Evolutionary conservation across 495 filamentous ascomycete species (phyloP).

Genomic region (Terfezia claveryi): DNA sequence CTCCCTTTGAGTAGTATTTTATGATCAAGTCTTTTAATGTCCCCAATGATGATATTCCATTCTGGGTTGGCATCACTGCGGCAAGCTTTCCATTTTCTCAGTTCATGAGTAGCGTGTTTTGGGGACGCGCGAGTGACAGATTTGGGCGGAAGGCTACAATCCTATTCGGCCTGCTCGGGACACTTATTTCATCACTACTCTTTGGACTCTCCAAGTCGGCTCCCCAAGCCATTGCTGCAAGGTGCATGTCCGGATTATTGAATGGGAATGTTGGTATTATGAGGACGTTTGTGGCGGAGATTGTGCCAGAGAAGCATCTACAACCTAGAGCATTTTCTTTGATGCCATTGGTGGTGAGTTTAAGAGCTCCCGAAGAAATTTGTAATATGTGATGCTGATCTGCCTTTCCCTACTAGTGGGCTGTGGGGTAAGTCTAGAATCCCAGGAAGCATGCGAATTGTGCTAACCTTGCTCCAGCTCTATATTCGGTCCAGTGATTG

Average conservation of each 20-base stretch:
- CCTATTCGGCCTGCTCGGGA: constrained; percentile 56
- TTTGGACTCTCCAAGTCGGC: constrained; percentile 68
- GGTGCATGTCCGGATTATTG: constrained; percentile 54
- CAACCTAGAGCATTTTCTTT: constrained; percentile 58
- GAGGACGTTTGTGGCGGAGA: constrained; percentile 59
- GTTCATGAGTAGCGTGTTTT: constrained; percentile 60
- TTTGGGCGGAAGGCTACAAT: constrained; percentile 70
- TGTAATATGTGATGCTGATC: too few species aligned
- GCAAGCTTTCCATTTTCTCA: constrained; percentile 67
- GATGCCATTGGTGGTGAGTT: constrained; percentile 43
- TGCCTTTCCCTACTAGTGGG: constrained; percentile 20
- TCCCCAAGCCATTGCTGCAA: constrained; percentile 51
- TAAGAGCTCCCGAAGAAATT: neutral
- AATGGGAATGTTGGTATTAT: constrained; percentile 73
- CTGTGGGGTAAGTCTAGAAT: constrained; percentile 52
- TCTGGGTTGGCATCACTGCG: constrained; percentile 74
- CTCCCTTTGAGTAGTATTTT: constrained; percentile 28
- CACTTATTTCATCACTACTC: constrained; percentile 53
- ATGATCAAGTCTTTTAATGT: constrained; percentile 29
- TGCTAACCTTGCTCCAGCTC: constrained; percentile 26
- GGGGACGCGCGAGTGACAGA: constrained; percentile 62
- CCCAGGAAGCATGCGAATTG: constrained; percentile 58
- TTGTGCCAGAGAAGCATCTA: constrained; percentile 37
- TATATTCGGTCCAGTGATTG: constrained; percentile 76
- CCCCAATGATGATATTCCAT: constrained; percentile 50